phyloP scores from a whole-genome alignment of 345 rosid species.

The Orychophragmus violaceus region DNA sequence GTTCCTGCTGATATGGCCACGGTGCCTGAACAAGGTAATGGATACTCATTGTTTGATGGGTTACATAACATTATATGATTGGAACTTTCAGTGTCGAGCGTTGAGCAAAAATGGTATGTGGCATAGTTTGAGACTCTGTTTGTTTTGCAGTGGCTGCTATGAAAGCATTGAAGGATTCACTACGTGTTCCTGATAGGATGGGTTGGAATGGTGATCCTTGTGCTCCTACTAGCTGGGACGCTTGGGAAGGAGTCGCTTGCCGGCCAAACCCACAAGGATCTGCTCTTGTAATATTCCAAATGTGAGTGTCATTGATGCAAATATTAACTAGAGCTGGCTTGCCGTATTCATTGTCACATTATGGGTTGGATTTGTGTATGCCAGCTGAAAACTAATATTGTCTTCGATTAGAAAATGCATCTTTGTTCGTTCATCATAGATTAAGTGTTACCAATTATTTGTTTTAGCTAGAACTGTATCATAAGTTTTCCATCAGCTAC shows the following conservation, averaged over 20 bases:
- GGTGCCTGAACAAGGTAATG: conserved; percentile 70
- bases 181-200: conserved; percentile 85
- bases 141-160: conserved; percentile 63
- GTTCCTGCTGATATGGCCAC: conserved; percentile 81
- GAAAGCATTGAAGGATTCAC: conserved; percentile 86
- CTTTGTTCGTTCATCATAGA: neutral
- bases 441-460: neutral
- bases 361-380: neutral
- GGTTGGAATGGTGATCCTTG: conserved; percentile 99
- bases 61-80: neutral
- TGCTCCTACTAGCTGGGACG: conserved; percentile 96
- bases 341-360: neutral
- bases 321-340: neutral
- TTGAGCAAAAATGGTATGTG: neutral
- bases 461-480: neutral
- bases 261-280: conserved; percentile 52
- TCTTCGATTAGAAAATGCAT: neutral
- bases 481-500: neutral
- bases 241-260: conserved; percentile 99
- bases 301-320: conserved; percentile 42
- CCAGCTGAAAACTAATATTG: neutral
- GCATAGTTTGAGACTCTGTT: neutral
- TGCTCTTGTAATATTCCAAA: conserved; percentile 73
- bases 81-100: neutral
- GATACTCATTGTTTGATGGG: neutral